These are phyloP conservation scores for Xylariaceae sp. DNA, from an alignment of 2,329 filamentous ascomycete species.

Conservation along the genomic window DNA sequence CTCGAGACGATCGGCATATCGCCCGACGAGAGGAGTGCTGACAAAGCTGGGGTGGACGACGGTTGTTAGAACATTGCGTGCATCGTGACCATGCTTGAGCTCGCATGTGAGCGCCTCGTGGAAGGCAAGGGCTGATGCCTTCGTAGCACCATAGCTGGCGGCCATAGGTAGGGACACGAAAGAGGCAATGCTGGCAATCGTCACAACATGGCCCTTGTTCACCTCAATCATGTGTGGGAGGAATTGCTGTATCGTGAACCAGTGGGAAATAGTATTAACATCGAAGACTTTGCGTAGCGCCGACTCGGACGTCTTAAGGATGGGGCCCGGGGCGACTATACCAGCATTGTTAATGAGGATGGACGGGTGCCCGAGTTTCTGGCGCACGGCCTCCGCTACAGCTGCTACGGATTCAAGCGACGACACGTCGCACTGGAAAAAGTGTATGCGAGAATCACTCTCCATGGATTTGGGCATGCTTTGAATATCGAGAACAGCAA, in stretches of 20 bases:
- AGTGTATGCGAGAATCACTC: constrained; percentile 8
- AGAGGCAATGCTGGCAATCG: constrained; percentile 19
- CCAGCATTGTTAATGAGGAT: constrained; percentile 24
- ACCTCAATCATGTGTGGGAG: constrained; percentile 20
- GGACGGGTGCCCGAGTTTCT: constrained; percentile 17
- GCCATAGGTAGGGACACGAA: constrained; percentile 14
- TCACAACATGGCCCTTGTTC: constrained; percentile 22
- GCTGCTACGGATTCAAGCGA: constrained; percentile 11
- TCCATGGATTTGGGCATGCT: constrained; percentile 15
- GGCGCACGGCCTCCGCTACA: constrained; percentile 16
- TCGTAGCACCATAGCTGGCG: constrained; percentile 18
- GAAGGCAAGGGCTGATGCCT: constrained; percentile 17
- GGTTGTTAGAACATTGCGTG: constrained; percentile 17
- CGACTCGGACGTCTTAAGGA: constrained; percentile 16
- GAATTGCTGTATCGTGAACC: constrained; percentile 20
- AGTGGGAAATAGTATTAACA: constrained; percentile 20
- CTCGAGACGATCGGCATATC: constrained; percentile 8
- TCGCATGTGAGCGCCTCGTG: constrained; percentile 20
- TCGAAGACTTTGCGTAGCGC: constrained; percentile 16
- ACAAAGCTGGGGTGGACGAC: constrained; percentile 20
- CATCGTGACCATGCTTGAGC: constrained; percentile 17
- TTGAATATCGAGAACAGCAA: constrained; percentile 21
- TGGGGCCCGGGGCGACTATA: constrained; percentile 6
- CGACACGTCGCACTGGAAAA: constrained; percentile 19
- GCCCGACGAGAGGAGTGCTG: constrained; percentile 17